phyloP scores from a whole-genome alignment of 371 early-diverging fungal species.

The Rhizopus sp. region DNA sequence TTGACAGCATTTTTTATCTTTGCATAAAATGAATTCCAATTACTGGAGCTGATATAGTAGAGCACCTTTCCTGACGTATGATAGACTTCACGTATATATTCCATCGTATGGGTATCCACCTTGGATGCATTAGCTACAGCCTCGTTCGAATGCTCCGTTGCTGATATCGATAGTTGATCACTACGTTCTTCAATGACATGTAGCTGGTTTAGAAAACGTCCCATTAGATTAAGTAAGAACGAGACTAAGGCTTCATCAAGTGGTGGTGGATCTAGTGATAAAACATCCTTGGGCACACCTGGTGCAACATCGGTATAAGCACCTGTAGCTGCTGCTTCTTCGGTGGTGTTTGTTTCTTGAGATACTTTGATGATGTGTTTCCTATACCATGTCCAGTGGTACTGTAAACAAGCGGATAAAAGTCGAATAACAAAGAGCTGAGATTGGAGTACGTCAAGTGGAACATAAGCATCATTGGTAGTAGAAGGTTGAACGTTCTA shows the following conservation, averaged over 20 bases:
- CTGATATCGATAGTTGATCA: constrained; percentile 39
- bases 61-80: constrained; percentile 69
- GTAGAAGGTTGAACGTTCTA: constrained; percentile 34
- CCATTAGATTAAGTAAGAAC: constrained; percentile 62
- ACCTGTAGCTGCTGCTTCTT: constrained; percentile 23
- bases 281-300: neutral
- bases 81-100: constrained; percentile 58
- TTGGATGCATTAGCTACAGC: constrained; percentile 26
- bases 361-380: constrained; percentile 33
- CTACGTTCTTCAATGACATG: constrained; percentile 49
- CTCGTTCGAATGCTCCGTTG: constrained; percentile 31
- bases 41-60: constrained; percentile 77
- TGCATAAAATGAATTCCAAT: constrained; percentile 75
- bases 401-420: constrained; percentile 72
- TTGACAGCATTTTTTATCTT: constrained; percentile 50
- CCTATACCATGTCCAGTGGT: constrained; percentile 69
- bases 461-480: constrained; percentile 48
- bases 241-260: constrained; percentile 72
- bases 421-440: constrained; percentile 74
- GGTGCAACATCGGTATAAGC: constrained; percentile 4
- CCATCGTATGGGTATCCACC: constrained; percentile 27
- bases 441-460: constrained; percentile 66
- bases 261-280: constrained; percentile 67
- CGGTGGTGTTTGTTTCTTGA: constrained; percentile 13
- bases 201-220: constrained; percentile 60